Percentiles rank a stretch among this genome's conserved stretches.
Conservation (phyloP, 1,284 basidiomycete species). For the Erythrobasidium hasegawianum region DNA sequence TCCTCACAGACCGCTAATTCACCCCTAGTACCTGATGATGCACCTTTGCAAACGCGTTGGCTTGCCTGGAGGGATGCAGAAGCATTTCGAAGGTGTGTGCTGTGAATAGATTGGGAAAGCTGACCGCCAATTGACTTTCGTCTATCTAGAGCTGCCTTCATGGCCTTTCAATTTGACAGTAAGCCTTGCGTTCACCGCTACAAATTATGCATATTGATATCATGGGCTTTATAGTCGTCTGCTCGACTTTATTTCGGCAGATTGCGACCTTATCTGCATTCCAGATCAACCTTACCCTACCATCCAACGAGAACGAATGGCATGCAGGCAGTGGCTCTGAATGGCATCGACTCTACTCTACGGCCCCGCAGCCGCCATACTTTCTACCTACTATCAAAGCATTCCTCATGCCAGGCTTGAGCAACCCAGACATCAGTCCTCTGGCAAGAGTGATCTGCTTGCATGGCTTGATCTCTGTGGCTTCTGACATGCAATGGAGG, state of each 20-base stretch:
- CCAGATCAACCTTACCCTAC: conserved; percentile 43
- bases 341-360: conserved; percentile 39
- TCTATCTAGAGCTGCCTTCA: conserved; percentile 42
- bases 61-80: conserved; percentile 44
- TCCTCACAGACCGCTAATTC: conserved; percentile 21
- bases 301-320: conserved; percentile 44
- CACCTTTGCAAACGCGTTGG: conserved; percentile 40
- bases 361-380: conserved; percentile 37
- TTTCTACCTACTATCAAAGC: conserved; percentile 45
- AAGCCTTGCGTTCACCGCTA: too few species aligned
- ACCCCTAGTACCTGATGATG: conserved; percentile 32
- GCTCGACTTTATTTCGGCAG: conserved; percentile 43
- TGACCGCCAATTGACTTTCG: too few species aligned
- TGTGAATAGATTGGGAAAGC: too few species aligned
- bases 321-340: conserved; percentile 39
- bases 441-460: conserved; percentile 42
- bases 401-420: conserved; percentile 37
- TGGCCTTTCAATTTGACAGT: conserved; percentile 44
- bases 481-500: conserved; percentile 44
- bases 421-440: conserved; percentile 39
- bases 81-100: conserved; percentile 8
- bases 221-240: conserved; percentile 8
- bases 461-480: conserved; percentile 42
- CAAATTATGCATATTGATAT: too few species aligned
- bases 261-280: conserved; percentile 44